Evolutionary conservation across 441 rosid genomes (phyloP), one percentile per base, ranked within the genome.

Genomic region (Erodium texanum): DNA sequence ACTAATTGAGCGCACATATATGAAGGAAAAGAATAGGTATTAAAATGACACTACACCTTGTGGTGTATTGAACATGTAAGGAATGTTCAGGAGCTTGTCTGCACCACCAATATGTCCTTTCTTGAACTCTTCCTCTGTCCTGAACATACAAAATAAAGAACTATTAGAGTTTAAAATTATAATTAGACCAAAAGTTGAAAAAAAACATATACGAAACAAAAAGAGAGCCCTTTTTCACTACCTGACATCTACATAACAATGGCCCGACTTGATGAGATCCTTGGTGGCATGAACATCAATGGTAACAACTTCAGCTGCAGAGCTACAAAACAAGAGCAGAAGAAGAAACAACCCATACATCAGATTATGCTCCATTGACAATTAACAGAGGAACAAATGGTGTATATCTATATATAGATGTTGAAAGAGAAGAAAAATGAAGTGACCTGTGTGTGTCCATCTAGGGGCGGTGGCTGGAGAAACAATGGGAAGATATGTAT

Each of bases 101-200:
- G n/a, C 54, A 3, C 5, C 18, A 48, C 18, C 18, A 48, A 48
- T 18, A 15, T 48, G 54, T 5, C 54, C 54, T 48, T 48, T 14
- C 54, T 48, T 48, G 54, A 48, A 48, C 16, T 48, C 54, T 48
- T 48, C 54, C 54, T 48, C 54, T 48, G 54, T 48, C 54, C 54
- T 48, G 50, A 8, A 9, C 50, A 9, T n/a, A n/a, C n/a, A n/a
- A n/a, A n/a, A n/a, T n/a, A n/a, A n/a, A n/a, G n/a, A n/a, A n/a
- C n/a, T n/a, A n/a, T n/a, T n/a, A n/a, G n/a, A n/a, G n/a, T n/a
- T n/a, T n/a, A n/a, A n/a, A 8, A 43, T 12, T 12, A 0, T 2
- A 43, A 10, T 3, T 2, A 43, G 8, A 3, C 48, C 48, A 6
- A 10, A 43, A 43, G 2, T 10, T 12, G 11, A 43, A 43, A 11